These are phyloP conservation scores for Aspergillus sp. DNA, from an alignment of 2,329 filamentous ascomycete species.

Conservation along the genomic window DNA sequence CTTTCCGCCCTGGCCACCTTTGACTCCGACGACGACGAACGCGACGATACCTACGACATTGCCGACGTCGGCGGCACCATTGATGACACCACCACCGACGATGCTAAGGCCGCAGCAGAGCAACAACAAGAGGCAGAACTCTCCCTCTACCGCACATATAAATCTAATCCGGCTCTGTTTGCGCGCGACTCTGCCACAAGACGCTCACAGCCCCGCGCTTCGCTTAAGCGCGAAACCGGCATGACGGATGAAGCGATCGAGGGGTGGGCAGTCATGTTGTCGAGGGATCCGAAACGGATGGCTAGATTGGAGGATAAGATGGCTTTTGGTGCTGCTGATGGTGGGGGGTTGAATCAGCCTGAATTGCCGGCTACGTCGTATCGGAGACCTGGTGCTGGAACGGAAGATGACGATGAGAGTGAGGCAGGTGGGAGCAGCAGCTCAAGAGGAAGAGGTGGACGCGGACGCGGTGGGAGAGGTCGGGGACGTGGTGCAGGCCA, in stretches of 20 bases:
- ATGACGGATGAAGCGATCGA: slow-evolving; percentile 95
- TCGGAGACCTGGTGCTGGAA: slow-evolving; percentile 35
- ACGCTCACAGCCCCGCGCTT: slow-evolving; percentile 61
- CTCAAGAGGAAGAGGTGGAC: slow-evolving; percentile 46
- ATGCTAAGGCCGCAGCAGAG: slow-evolving; percentile 42
- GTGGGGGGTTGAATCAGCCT: slow-evolving; percentile 54
- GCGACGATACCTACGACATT: slow-evolving; percentile 93
- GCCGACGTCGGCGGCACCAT: slow-evolving; percentile 89
- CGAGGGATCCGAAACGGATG: slow-evolving; percentile 68
- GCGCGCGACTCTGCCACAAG: slow-evolving; percentile 70
- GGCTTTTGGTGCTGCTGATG: slow-evolving; percentile 58
- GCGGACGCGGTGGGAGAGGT: slow-evolving; percentile 55
- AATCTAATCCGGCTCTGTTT: slow-evolving; percentile 66
- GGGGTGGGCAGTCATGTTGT: slow-evolving; percentile 88
- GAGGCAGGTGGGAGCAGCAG: slow-evolving; percentile 32
- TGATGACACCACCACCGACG: slow-evolving; percentile 67
- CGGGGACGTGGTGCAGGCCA: slow-evolving; percentile 53
- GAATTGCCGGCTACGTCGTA: slow-evolving; percentile 69
- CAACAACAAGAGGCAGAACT: slow-evolving; percentile 60
- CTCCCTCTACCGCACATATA: slow-evolving; percentile 71
- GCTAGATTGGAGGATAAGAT: slow-evolving; percentile 71
- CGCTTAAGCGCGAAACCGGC: slow-evolving; percentile 72
- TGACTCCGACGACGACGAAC: slow-evolving; percentile 92
- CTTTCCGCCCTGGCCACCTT: slow-evolving; percentile 84
- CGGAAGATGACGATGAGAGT: slow-evolving; percentile 52